Conservation (phyloP, 1,284 basidiomycete species). For the Fomitiporia mediterranea region DNA sequence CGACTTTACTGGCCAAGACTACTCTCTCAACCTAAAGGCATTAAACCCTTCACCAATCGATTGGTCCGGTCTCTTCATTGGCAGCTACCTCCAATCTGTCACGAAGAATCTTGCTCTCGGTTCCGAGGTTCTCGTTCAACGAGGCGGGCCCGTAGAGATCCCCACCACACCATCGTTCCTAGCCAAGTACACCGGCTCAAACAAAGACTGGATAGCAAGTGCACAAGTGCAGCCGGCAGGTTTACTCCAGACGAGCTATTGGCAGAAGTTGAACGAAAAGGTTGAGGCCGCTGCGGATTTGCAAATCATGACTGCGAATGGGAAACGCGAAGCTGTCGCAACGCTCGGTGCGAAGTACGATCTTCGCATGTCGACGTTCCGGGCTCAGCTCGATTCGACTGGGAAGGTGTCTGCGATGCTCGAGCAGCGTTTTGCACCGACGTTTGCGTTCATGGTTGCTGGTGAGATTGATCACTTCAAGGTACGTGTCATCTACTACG, state of each 20-base stretch:
- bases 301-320: constrained; percentile 73
- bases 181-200: constrained; percentile 74
- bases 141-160: constrained; percentile 24
- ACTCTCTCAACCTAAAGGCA: constrained; percentile 83
- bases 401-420: constrained; percentile 94
- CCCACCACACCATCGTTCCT: constrained; percentile 79
- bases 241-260: constrained; percentile 90
- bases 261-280: constrained; percentile 93
- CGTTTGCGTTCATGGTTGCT: constrained; percentile 90
- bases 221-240: constrained; percentile 87
- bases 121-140: constrained; percentile 85
- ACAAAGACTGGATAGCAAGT: constrained; percentile 88
- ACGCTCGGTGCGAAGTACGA: constrained; percentile 97
- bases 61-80: constrained; percentile 91
- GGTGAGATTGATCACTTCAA: constrained; percentile 99
- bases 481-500: constrained; percentile 41
- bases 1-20: constrained; percentile 89
- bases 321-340: constrained; percentile 85
- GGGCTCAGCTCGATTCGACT: constrained; percentile 87
- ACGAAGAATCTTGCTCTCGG: constrained; percentile 90
- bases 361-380: constrained; percentile 88
- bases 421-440: constrained; percentile 94
- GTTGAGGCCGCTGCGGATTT: constrained; percentile 99
- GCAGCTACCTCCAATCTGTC: constrained; percentile 93
- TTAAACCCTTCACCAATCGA: constrained; percentile 92